Conservation (phyloP, 2,329 filamentous ascomycete species). For the Tolypocladium cylindrosporum region DNA sequence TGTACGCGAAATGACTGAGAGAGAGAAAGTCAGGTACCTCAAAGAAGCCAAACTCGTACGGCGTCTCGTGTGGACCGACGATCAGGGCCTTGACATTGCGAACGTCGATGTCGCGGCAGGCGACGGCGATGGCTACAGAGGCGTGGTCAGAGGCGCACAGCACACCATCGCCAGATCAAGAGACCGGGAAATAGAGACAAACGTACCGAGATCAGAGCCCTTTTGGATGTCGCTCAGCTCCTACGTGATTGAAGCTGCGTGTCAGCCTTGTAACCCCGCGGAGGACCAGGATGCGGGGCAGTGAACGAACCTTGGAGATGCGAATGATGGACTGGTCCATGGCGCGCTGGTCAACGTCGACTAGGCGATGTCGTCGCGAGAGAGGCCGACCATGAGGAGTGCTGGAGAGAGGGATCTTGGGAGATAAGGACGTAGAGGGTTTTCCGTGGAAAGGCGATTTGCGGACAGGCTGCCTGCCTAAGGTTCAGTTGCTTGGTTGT, state of each 20-base stretch:
- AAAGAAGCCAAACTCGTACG: slow-evolving; percentile 96
- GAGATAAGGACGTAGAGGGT: background rate
- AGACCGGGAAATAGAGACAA: background rate
- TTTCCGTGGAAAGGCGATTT: background rate
- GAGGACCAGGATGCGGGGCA: slow-evolving; percentile 13
- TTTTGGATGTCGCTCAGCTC: slow-evolving; percentile 82
- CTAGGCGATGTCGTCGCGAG: background rate
- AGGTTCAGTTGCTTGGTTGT: background rate
- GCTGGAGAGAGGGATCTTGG: background rate
- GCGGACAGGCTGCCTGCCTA: background rate
- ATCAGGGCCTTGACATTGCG: slow-evolving; percentile 81
- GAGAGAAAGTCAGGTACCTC: slow-evolving; percentile 50
- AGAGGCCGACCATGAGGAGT: slow-evolving; percentile 5
- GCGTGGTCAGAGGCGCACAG: background rate
- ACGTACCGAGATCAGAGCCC: slow-evolving; percentile 71
- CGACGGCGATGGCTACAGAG: slow-evolving; percentile 66
- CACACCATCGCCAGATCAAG: background rate
- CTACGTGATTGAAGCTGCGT: slow-evolving; percentile 28
- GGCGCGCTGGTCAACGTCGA: slow-evolving; percentile 8
- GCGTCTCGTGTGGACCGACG: slow-evolving; percentile 85
- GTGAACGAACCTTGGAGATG: slow-evolving; percentile 62
- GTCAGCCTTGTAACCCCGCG: slow-evolving; percentile 12
- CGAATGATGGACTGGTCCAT: slow-evolving; percentile 77
- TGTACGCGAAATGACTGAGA: background rate
- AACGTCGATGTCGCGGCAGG: slow-evolving; percentile 79